phyloP scores from a whole-genome alignment of 495 filamentous ascomycete species.

The Hypomontagnella monticulosa region DNA sequence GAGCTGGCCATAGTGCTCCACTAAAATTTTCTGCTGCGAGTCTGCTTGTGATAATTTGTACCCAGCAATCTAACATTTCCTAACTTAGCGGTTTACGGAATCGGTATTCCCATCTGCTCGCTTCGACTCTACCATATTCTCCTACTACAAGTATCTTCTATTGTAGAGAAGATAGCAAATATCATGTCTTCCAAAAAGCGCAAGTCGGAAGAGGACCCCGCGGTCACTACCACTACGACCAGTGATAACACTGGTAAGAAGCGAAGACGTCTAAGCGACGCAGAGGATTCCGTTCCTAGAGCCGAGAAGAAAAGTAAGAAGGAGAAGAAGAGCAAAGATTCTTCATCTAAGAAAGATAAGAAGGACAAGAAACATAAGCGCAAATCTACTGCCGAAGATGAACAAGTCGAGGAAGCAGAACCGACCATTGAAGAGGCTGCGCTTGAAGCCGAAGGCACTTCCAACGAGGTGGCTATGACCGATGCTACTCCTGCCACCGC shows the following conservation, averaged over 20 bases:
- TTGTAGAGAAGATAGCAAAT: neutral
- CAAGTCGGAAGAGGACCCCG: slow-evolving; percentile 31
- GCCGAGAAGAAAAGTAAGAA: slow-evolving; percentile 52
- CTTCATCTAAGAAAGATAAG: slow-evolving; percentile 38
- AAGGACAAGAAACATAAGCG: slow-evolving; percentile 49
- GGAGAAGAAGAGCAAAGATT: slow-evolving; percentile 46
- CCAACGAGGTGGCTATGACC: slow-evolving; percentile 11
- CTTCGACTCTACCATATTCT: neutral
- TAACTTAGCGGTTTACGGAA: neutral
- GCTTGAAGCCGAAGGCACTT: slow-evolving; percentile 6
- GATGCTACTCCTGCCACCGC: neutral
- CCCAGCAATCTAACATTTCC: neutral
- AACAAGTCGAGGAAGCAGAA: slow-evolving; percentile 19
- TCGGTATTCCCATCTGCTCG: neutral
- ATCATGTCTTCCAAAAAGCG: slow-evolving; percentile 30
- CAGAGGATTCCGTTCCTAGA: slow-evolving; percentile 43
- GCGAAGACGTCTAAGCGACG: slow-evolving; percentile 29
- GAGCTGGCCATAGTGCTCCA: no score
- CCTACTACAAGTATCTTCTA: neutral
- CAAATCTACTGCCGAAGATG: slow-evolving; percentile 42
- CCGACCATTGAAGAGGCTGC: slow-evolving; percentile 11
- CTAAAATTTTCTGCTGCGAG: no score
- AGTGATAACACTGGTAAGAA: slow-evolving; percentile 14
- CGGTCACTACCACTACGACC: slow-evolving; percentile 3
- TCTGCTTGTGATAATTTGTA: no score